Conservation (phyloP, 164 flowering plant species). For the Sedum album region DNA sequence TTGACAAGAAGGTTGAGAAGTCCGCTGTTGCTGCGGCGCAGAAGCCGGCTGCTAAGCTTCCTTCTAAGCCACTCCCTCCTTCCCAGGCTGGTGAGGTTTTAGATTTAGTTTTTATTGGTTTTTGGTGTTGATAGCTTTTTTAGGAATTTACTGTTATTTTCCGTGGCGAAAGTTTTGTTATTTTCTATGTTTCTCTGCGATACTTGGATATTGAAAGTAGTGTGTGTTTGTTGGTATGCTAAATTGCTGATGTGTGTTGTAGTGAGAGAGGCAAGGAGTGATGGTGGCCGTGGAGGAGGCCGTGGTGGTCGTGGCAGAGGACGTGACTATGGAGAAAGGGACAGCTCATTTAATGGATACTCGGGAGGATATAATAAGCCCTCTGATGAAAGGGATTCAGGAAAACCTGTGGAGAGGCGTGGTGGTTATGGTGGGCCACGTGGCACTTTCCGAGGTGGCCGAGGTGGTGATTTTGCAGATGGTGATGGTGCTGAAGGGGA, state of each 20-base stretch:
- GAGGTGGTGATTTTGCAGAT: constrained; percentile 46
- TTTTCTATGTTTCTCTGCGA: background rate
- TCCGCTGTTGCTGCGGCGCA: constrained; percentile 11
- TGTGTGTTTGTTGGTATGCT: background rate
- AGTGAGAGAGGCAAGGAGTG: constrained; percentile 54
- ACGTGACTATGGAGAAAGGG: constrained; percentile 36
- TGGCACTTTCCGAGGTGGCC: constrained; percentile 43
- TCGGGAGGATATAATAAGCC: constrained; percentile 27
- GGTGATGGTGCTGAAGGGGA: constrained; percentile 47
- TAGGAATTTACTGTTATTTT: background rate
- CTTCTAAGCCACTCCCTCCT: constrained; percentile 70
- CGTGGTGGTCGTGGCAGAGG: constrained; percentile 29
- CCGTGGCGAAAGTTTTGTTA: background rate
- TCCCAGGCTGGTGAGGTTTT: constrained; percentile 62
- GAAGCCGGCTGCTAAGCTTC: constrained; percentile 39
- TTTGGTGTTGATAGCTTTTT: background rate
- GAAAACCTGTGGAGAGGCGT: constrained; percentile 30
- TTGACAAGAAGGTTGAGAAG: constrained; percentile 10
- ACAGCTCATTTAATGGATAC: constrained; percentile 28
- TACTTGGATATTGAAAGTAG: too few relatives aligned
- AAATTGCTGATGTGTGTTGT: background rate
- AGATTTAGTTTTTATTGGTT: background rate
- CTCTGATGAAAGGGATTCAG: constrained; percentile 28
- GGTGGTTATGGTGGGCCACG: constrained; percentile 43
- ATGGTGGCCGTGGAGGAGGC: constrained; percentile 41